A percentile compares a stretch with the other conserved stretches of the same genome.
These are phyloP conservation scores for Termitomyces titanicus DNA, from an alignment of 768 basidiomycete genomes.

Conservation along the genomic window DNA sequence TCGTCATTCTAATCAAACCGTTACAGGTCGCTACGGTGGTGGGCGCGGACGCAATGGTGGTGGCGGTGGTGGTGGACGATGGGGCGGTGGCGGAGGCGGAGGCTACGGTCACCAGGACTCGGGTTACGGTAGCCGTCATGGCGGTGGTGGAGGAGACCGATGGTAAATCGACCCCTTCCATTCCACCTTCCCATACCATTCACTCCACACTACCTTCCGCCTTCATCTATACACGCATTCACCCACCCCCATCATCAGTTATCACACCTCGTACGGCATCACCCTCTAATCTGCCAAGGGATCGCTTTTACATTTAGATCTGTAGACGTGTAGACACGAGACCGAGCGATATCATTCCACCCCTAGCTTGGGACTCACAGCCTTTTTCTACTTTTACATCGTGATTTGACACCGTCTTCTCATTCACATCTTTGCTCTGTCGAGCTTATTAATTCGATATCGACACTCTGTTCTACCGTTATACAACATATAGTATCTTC, in stretches of 20 bases:
- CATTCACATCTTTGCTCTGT: neutral
- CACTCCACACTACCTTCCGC: neutral
- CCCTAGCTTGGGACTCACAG: conserved; percentile 3
- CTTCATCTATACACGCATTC: neutral
- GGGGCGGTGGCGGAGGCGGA: conserved; percentile 43
- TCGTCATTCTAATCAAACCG: conserved; percentile 10
- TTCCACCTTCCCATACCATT: neutral
- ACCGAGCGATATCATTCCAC: conserved; percentile 13
- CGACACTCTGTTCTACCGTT: conserved; percentile 8
- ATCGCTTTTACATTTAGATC: conserved; percentile 15
- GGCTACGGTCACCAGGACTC: conserved; percentile 41
- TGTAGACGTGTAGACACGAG: conserved; percentile 20
- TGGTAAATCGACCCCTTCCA: conserved; percentile 17
- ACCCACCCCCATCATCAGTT: neutral
- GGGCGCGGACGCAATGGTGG: conserved; percentile 41
- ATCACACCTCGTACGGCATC: conserved; percentile 1
- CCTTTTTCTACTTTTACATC: neutral
- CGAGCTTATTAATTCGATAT: conserved; percentile 13
- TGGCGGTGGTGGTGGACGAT: conserved; percentile 38
- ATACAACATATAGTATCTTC: conserved; percentile 3
- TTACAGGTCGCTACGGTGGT: conserved; percentile 59
- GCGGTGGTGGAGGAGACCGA: conserved; percentile 30
- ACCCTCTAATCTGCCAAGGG: conserved; percentile 8
- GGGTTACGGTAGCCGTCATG: conserved; percentile 38
- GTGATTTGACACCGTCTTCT: conserved; percentile 1